Evolutionary conservation across 2,329 filamentous ascomycete genomes (phyloP).

Genomic region (Knufia fluminis): DNA sequence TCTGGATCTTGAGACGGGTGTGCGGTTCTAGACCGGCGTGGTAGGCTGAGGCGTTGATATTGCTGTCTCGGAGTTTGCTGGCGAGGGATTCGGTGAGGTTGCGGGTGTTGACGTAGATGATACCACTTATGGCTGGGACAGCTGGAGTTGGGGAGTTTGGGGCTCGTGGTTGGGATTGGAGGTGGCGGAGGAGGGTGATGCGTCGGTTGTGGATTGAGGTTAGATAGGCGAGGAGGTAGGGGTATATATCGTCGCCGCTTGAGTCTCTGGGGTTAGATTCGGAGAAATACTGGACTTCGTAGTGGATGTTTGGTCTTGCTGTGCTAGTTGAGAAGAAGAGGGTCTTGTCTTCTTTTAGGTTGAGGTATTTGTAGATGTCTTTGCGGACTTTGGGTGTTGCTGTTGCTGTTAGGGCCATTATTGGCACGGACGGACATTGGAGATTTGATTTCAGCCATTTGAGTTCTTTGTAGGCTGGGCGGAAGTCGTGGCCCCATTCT

Average conservation of each 20-base stretch:
- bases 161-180: constrained; percentile 27
- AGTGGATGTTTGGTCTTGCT: constrained; percentile 74
- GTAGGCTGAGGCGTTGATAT: constrained; percentile 37
- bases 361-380: constrained; percentile 72
- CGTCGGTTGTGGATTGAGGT: constrained; percentile 62
- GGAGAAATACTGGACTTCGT: constrained; percentile 64
- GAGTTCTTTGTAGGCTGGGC: constrained; percentile 80
- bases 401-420: constrained; percentile 88
- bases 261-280: constrained; percentile 42
- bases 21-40: constrained; percentile 59
- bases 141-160: constrained; percentile 24
- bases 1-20: constrained; percentile 53
- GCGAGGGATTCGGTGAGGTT: constrained; percentile 34
- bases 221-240: constrained; percentile 69
- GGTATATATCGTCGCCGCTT: constrained; percentile 61
- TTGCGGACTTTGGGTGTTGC: constrained; percentile 69
- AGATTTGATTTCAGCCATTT: constrained; percentile 69
- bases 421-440: constrained; percentile 68
- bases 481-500: constrained; percentile 97
- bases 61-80: constrained; percentile 25
- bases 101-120: constrained; percentile 39
- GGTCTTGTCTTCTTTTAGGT: constrained; percentile 45
- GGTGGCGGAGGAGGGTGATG: constrained; percentile 39
- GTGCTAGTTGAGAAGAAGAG: constrained; percentile 76
- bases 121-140: constrained; percentile 30